Evolutionary conservation across 164 flowering plant genomes (phyloP).

Genomic region (Malania oleifera): DNA sequence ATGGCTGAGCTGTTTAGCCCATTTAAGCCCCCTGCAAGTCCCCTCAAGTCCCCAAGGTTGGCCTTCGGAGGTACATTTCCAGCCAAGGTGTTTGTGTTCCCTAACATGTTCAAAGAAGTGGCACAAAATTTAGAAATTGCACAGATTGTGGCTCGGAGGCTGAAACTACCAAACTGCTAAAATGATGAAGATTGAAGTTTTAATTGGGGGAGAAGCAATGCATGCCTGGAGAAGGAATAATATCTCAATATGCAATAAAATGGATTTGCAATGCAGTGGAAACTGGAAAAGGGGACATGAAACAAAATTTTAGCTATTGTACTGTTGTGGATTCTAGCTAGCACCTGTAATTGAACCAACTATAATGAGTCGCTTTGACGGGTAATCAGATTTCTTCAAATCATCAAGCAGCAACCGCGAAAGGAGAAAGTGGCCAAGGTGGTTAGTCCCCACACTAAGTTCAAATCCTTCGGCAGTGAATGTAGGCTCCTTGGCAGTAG

Average conservation of each 20-base stretch:
- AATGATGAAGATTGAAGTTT: no score
- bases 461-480: constrained; percentile 94
- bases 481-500: constrained; percentile 91
- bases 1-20: constrained; percentile 81
- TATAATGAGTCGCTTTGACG: constrained; percentile 79
- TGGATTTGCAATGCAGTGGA: no score
- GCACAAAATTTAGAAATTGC: not conserved
- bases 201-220: no score
- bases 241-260: no score
- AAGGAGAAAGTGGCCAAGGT: constrained; percentile 91
- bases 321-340: no score
- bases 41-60: constrained; percentile 93
- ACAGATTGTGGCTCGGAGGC: no score
- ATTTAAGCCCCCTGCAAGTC: constrained; percentile 81
- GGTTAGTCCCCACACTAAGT: constrained; percentile 91
- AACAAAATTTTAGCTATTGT: no score
- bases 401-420: constrained; percentile 78
- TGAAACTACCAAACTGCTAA: no score
- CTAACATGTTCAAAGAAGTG: constrained; percentile 24
- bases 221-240: no score
- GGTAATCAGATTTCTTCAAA: constrained; percentile 78
- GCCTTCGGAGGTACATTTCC: constrained; percentile 99
- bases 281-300: no score
- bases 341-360: constrained; percentile 97
- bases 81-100: constrained; percentile 96